Conservation (phyloP, 495 filamentous ascomycete genomes). For the Neurospora tetrasperma region DNA sequence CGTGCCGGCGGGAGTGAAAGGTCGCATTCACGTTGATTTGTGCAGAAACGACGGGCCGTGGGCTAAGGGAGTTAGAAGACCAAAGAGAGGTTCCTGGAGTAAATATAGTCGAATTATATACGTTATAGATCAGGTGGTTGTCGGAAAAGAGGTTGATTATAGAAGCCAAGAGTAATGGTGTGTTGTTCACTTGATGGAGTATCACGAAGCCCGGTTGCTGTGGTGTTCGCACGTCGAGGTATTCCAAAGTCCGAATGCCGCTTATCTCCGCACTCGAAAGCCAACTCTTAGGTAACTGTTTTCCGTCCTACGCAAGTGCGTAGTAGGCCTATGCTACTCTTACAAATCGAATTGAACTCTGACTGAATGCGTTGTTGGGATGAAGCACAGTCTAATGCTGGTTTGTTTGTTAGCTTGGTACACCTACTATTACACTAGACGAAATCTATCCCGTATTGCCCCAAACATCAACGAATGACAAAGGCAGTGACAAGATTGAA, state of each 20-base stretch:
- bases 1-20: not conserved
- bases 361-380: not conserved
- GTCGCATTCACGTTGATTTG: not conserved
- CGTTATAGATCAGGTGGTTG: not conserved
- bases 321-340: not conserved
- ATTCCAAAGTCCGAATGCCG: not conserved
- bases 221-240: not conserved
- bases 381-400: not conserved
- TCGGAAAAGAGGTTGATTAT: not conserved
- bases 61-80: not conserved
- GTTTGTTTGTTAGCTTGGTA: no score
- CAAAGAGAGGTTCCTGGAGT: not conserved
- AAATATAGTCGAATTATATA: not conserved
- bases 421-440: no score
- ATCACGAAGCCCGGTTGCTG: not conserved
- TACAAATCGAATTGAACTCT: not conserved
- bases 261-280: not conserved
- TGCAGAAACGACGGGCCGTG: not conserved
- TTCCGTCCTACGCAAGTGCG: not conserved
- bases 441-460: no score
- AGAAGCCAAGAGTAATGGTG: not conserved
- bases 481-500: no score
- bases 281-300: not conserved
- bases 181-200: not conserved
- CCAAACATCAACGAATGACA: no score